phyloP scores from a whole-genome alignment of 2,329 filamentous ascomycete species.

The Stemphylium vesicarium region DNA sequence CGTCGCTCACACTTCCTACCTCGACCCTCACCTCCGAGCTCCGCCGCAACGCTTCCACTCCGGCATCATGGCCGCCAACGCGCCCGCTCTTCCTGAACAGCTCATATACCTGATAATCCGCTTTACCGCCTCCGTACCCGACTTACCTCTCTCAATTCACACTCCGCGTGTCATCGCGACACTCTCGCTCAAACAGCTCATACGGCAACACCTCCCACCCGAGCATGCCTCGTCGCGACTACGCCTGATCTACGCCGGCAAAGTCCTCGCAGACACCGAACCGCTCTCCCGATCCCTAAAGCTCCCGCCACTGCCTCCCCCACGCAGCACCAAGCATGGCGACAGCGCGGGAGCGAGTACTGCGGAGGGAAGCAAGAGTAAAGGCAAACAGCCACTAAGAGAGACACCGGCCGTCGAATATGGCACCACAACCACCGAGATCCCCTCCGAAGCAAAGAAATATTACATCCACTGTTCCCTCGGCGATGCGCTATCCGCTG shows the following conservation, averaged over 20 bases:
- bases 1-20: conserved; percentile 4
- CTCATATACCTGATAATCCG: conserved; percentile 80
- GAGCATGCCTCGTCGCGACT: conserved; percentile 72
- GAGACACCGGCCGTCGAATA: conserved; percentile 46
- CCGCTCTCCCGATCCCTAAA: conserved; percentile 73
- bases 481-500: conserved; percentile 70
- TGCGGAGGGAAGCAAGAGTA: conserved; percentile 54
- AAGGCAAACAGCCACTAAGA: conserved; percentile 71
- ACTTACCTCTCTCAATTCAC: conserved; percentile 78
- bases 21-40: conserved; percentile 1
- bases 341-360: conserved; percentile 23
- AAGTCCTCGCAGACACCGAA: conserved; percentile 77
- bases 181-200: conserved; percentile 79
- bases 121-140: conserved; percentile 84
- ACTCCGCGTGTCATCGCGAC: conserved; percentile 73
- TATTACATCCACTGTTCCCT: conserved; percentile 97
- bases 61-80: conserved; percentile 36
- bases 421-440: conserved; percentile 23
- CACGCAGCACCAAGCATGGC: conserved; percentile 32
- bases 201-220: conserved; percentile 72
- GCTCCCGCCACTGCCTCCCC: conserved; percentile 63
- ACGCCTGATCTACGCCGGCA: conserved; percentile 88
- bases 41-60: conserved; percentile 7
- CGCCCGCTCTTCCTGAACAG: conserved; percentile 43
- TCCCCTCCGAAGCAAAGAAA: conserved; percentile 52